Percentiles rank a stretch among this genome's conserved stretches.
phyloP scores from a whole-genome alignment of 495 filamentous ascomycete genomes.

The Evernia prunastri region DNA sequence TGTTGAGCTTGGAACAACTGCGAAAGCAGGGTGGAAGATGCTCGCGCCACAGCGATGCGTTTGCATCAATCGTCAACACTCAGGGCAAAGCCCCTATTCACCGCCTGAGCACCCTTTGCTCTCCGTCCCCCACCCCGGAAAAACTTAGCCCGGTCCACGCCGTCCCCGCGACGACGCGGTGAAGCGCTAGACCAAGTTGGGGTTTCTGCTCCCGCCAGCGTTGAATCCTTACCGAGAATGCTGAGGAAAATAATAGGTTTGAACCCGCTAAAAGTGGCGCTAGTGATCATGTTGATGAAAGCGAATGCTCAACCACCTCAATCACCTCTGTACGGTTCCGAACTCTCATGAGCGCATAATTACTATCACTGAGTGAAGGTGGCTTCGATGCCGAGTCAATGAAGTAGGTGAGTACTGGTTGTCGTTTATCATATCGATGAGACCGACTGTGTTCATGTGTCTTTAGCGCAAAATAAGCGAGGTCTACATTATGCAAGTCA shows the following conservation, averaged over 20 bases:
- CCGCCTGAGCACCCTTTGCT: not conserved
- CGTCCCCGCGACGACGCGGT: not conserved
- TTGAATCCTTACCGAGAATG: not conserved
- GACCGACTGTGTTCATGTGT: not conserved
- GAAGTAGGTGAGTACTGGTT: not conserved
- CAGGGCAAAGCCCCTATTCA: not conserved
- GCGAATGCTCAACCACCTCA: too few relatives aligned
- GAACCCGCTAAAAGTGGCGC: not conserved
- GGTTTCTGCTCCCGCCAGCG: not conserved
- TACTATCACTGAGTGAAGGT: not conserved
- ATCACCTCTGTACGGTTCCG: not conserved
- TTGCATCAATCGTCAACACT: not conserved
- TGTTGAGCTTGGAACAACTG: not conserved
- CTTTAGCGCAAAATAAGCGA: not conserved
- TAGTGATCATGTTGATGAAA: not conserved
- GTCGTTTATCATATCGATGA: not conserved
- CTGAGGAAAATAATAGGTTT: not conserved
- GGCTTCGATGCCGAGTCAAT: too few relatives aligned
- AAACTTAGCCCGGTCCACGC: not conserved
- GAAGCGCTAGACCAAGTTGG: not conserved
- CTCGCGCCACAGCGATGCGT: not conserved
- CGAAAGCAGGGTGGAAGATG: not conserved
- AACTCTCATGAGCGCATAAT: not conserved
- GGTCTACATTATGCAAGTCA: not conserved
- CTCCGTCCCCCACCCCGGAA: not conserved